Evolutionary conservation across 1,284 basidiomycete genomes (phyloP).

Genomic region (Ustilago trichophora): DNA sequence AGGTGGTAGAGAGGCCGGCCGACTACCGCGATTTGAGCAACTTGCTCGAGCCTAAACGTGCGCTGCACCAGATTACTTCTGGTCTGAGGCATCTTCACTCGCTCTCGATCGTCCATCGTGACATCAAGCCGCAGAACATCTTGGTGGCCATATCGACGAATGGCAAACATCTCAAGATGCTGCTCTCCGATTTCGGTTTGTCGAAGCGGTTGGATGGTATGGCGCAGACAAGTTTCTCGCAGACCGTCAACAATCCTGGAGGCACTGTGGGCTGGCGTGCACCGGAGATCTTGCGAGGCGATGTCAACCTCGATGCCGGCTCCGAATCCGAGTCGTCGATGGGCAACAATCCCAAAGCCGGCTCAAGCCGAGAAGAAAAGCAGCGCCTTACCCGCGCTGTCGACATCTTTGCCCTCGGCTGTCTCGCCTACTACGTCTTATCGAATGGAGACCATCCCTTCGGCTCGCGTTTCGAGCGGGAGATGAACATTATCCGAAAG

Average conservation of each 20-base stretch:
- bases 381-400: conserved; percentile 61
- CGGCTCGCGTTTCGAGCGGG: conserved; percentile 63
- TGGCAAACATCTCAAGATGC: conserved; percentile 59
- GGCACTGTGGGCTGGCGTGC: conserved; percentile 66
- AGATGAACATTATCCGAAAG: conserved; percentile 64
- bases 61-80: conserved; percentile 84
- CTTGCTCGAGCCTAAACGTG: conserved; percentile 77
- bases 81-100: conserved; percentile 90
- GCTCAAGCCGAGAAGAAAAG: conserved; percentile 38
- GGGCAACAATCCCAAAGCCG: conserved; percentile 26
- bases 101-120: conserved; percentile 94
- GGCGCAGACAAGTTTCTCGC: conserved; percentile 63
- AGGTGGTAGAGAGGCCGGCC: conserved; percentile 77
- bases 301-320: conserved; percentile 53
- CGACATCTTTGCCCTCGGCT: conserved; percentile 65
- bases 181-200: conserved; percentile 65
- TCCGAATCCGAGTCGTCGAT: conserved; percentile 47
- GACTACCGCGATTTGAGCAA: conserved; percentile 55
- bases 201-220: conserved; percentile 63
- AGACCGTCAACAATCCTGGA: conserved; percentile 63
- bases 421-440: conserved; percentile 63
- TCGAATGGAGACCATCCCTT: conserved; percentile 64
- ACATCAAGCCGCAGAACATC: conserved; percentile 99
- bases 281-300: conserved; percentile 63
- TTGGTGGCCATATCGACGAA: conserved; percentile 71